Conservation (phyloP, 2,329 filamentous ascomycete species). For the Ceratocystis ficicola region DNA sequence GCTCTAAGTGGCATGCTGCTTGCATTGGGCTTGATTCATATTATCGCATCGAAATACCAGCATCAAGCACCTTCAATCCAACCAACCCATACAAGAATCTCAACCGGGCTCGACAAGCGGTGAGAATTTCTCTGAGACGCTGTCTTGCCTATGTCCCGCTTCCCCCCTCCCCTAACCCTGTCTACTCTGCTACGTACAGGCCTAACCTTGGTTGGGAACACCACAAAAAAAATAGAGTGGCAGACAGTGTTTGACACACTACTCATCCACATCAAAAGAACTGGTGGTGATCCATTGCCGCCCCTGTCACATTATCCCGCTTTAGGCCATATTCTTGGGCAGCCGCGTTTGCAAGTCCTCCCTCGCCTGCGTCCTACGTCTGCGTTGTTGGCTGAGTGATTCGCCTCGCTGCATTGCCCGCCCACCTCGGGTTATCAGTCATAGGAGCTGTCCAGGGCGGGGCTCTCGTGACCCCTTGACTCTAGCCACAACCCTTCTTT, state of each 20-base stretch:
- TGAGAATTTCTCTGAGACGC: constrained; percentile 8
- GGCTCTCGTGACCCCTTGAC: no score
- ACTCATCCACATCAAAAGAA: background rate
- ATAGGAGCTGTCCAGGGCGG: no score
- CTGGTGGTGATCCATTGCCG: background rate
- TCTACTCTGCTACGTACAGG: background rate
- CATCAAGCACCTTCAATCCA: no score
- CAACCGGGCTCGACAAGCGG: constrained; percentile 4
- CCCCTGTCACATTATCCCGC: background rate
- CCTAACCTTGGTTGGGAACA: background rate
- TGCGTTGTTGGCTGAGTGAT: constrained; percentile 1
- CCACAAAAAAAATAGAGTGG: background rate
- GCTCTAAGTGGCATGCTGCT: no score
- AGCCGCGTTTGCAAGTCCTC: background rate
- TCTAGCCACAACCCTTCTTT: no score
- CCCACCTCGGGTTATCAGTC: background rate
- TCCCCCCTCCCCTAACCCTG: background rate
- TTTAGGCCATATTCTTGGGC: background rate
- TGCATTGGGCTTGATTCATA: no score
- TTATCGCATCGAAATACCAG: no score
- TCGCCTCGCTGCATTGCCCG: background rate
- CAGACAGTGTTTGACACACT: background rate
- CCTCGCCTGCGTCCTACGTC: background rate
- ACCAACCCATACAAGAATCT: no score
- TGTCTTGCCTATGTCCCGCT: background rate